Evolutionary conservation across 805 yeast species (phyloP), one percentile per base, ranked within the genome.

Genomic region (Diddensiella transvaalensis): DNA sequence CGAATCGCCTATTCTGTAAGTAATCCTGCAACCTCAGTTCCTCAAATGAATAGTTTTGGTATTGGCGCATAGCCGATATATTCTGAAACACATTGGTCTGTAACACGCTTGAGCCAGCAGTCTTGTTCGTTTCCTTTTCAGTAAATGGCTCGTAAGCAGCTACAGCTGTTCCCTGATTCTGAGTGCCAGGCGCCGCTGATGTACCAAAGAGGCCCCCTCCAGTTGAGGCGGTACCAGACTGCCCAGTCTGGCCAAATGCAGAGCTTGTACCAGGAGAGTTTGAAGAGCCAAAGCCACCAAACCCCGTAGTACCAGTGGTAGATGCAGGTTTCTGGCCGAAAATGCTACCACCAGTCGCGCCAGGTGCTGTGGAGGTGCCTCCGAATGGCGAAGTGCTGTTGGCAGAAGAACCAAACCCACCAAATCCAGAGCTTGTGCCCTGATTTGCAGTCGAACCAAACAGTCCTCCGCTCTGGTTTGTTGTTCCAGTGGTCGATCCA

Each of bases 1-100:
- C 90, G 53, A 55, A 79, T 51, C 79, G 75, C 61, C 93, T 75
- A 47, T 79, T 79, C 54, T 81, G 85, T 58, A 80, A 79, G 64
- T 93, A 93, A 68, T 93, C 99, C 65, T 85, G 91, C 57, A 77
- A 71, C 62, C 99, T 78, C 66, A 93, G 77, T 64, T 93, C 99
- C 29, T 89, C 97, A 60, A 82, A 78, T 0, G 96, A 86, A 59
- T 67, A 86, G 57, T 82, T 81, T 58, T 76, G 77, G 63, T 91
- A 93, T 65, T 88, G 96, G 3, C 95, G 96, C 97, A 93, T 90
- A 40, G 87, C 78, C 8, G 86, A 72, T 52, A 93, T 84, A 57
- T 80, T 80, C 66, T 91, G 87, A 68, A 73, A 90, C 43, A 74
- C 68, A 47, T 80, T 82, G 18, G 73, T 70, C 4, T 78, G 76